These are phyloP conservation scores for Phellinidium pouzarii DNA, from an alignment of 1,284 basidiomycete genomes.

Conservation along the genomic window DNA sequence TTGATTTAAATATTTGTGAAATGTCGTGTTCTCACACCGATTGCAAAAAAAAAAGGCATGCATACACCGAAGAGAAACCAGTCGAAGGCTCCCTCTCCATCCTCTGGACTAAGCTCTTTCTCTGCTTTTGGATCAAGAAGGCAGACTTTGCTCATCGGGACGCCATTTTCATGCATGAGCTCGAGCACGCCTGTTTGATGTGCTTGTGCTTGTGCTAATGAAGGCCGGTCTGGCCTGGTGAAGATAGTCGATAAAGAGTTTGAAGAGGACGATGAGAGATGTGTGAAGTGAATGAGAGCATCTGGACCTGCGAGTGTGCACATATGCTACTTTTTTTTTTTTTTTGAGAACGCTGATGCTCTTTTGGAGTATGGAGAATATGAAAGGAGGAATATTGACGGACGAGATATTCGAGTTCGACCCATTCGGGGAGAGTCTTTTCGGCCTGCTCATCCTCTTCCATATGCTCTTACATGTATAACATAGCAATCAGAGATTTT, in stretches of 20 bases:
- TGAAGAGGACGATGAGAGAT: conserved; percentile 68
- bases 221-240: conserved; percentile 19
- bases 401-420: conserved; percentile 71
- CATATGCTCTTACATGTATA: conserved; percentile 72
- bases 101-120: conserved; percentile 60
- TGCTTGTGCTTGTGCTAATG: conserved; percentile 44
- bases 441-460: conserved; percentile 82
- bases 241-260: conserved; percentile 48
- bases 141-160: conserved; percentile 64
- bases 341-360: not conserved
- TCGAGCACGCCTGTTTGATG: conserved; percentile 61
- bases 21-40: not conserved
- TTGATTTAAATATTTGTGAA: not conserved
- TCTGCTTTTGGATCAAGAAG: conserved; percentile 84
- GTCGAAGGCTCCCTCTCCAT: conserved; percentile 66
- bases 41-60: conserved; percentile 17
- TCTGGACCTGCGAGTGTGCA: conserved; percentile 62
- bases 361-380: too few relatives aligned
- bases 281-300: conserved; percentile 74
- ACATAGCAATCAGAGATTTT: not conserved
- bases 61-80: conserved; percentile 82
- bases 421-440: conserved; percentile 79
- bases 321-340: conserved; percentile 63
- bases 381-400: conserved; percentile 21
- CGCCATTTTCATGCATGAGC: conserved; percentile 47